Evolutionary conservation across 1,139 yeast genomes (phyloP), one percentile per base, ranked within the genome.

Genomic region (Petasospora rhodanensis): DNA sequence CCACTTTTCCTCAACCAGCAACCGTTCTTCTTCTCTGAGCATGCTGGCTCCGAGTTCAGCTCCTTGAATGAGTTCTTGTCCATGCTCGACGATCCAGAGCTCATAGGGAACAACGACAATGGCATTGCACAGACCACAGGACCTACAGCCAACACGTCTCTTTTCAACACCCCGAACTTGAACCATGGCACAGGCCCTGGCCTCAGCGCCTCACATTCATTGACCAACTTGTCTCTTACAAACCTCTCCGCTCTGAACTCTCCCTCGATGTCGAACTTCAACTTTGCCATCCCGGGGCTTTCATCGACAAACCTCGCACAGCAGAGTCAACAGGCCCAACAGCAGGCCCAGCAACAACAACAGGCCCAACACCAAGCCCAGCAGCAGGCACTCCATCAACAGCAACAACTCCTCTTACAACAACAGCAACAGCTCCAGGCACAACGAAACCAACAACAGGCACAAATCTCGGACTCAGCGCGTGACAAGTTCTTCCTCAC

Each of bases 401-500:
- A 20, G 7, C 40, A 32, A n/a, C 33, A 32, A 11, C 34, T 26
- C n/a, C 27, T 19, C 10, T 34, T 26, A 10, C 38, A 35, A 13
- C 32, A 33, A 17, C 38, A 32, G 31, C 37, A 32, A 16, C 39
- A 37, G 19, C 30, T 31, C 11, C 43, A n/a, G n/a, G n/a, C n/a
- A n/a, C n/a, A n/a, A n/a, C n/a, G 32, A 14, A 37, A 34, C 18
- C 32, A 31, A 26, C 41, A 41, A 26, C 42, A 38, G 23, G 39
- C 37, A 25, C 40, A 40, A 40, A 32, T 78, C 8, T 76, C 84
- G 0, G 91, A 80, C 46, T 79, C 93, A 2, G 95, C 96, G 1
- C 70, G 89, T 45, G 97, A 89, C 55, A 87, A 87, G 59, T 91
- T 91, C 60, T 89, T 91, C 62, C 64, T 91, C 35, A 89, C 97